Conservation (phyloP, 306 rosid species). For the Ormosia emarginata region DNA sequence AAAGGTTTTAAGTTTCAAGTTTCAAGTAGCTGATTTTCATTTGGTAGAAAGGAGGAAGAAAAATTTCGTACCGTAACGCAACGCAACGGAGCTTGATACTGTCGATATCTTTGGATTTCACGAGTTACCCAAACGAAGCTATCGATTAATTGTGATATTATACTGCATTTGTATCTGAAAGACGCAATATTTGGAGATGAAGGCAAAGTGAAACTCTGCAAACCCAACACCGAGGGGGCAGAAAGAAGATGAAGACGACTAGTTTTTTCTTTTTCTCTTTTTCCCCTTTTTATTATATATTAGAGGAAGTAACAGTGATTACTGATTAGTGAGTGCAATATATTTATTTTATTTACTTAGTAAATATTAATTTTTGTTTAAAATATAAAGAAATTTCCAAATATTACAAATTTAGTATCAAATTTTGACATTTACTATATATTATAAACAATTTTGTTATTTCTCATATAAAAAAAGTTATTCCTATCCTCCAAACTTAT, state of each 20-base stretch:
- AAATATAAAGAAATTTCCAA: too few relatives aligned
- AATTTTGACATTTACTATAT: too few relatives aligned
- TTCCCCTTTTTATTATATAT: too few relatives aligned
- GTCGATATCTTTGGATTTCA: neutral
- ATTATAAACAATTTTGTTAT: too few relatives aligned
- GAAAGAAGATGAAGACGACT: neutral
- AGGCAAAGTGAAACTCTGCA: neutral
- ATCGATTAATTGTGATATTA: neutral
- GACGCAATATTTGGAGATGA: neutral
- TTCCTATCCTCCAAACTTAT: too few relatives aligned
- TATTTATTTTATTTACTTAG: too few relatives aligned
- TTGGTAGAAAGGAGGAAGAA: neutral
- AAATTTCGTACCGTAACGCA: conserved; percentile 7
- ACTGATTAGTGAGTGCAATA: too few relatives aligned
- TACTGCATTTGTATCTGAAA: neutral
- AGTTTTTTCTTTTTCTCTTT: too few relatives aligned
- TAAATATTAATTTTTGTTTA: too few relatives aligned
- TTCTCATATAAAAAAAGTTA: too few relatives aligned
- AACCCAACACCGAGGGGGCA: neutral
- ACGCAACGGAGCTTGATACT: neutral
- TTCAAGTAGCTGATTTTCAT: neutral
- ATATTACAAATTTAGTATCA: too few relatives aligned
- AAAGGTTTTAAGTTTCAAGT: neutral
- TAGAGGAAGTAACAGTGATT: too few relatives aligned
- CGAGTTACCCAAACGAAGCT: neutral